Percentiles rank a stretch among this genome's conserved stretches.
These are phyloP conservation scores for Russula sp. DNA, from an alignment of 768 basidiomycete species.

Conservation along the genomic window DNA sequence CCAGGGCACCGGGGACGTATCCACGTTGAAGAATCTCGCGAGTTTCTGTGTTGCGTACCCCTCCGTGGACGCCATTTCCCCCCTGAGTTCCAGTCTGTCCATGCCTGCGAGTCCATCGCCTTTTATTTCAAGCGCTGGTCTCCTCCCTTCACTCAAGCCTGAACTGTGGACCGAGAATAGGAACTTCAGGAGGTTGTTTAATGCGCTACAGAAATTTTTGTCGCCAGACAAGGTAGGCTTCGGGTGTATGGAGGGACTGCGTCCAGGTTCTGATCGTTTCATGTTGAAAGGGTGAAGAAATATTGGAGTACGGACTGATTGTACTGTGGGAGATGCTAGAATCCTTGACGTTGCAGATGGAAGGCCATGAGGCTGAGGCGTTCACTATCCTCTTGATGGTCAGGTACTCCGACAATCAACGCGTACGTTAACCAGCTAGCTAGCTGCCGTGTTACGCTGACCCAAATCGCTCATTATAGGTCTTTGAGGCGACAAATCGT, in stretches of 20 bases:
- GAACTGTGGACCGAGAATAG: conserved; percentile 72
- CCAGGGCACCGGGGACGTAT: conserved; percentile 44
- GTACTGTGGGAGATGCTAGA: conserved; percentile 80
- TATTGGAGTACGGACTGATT: conserved; percentile 74
- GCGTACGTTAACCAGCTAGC: conserved; percentile 41
- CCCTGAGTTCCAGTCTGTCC: conserved; percentile 46
- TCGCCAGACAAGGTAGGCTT: conserved; percentile 53
- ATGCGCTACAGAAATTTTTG: conserved; percentile 57
- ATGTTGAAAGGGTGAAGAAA: conserved; percentile 47
- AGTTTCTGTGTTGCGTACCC: conserved; percentile 58
- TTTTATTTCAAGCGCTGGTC: conserved; percentile 36
- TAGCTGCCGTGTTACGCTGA: conserved; percentile 3
- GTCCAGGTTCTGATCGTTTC: conserved; percentile 16
- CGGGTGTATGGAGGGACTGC: conserved; percentile 1
- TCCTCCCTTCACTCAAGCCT: conserved; percentile 41
- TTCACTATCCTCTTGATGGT: conserved; percentile 65
- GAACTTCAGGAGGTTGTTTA: conserved; percentile 65
- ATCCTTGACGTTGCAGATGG: conserved; percentile 63
- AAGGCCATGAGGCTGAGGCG: conserved; percentile 74
- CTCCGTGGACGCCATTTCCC: conserved; percentile 46
- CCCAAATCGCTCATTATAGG: conserved; percentile 36
- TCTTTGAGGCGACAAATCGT: conserved; percentile 76
- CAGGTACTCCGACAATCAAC: conserved; percentile 64
- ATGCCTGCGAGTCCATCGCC: conserved; percentile 56
- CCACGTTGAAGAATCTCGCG: conserved; percentile 59